Evolutionary conservation across 2,329 filamentous ascomycete species (phyloP).

Genomic region (Cladosporium oxysporum): DNA sequence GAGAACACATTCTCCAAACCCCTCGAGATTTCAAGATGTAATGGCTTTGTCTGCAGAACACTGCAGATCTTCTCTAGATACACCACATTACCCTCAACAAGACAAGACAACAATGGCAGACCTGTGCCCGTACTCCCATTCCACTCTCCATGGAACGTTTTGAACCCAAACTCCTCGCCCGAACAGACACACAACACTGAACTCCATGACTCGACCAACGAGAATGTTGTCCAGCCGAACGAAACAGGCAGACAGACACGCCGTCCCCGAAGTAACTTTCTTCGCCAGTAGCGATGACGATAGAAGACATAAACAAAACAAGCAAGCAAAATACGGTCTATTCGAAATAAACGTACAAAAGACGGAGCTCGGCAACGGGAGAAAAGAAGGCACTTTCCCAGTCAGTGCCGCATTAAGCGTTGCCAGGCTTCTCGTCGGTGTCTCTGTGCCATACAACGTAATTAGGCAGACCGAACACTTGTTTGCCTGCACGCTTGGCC

Average conservation of each 20-base stretch:
- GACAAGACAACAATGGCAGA: not conserved
- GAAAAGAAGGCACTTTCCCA: not conserved
- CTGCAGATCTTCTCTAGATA: not conserved
- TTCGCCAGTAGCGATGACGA: not conserved
- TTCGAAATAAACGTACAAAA: slow-evolving; percentile 13
- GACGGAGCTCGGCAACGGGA: not conserved
- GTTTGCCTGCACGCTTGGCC: slow-evolving; percentile 93
- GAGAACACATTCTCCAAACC: not conserved
- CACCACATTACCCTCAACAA: not conserved
- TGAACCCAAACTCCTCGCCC: not conserved
- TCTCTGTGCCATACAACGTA: slow-evolving; percentile 99
- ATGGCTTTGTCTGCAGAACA: not conserved
- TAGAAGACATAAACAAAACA: not conserved
- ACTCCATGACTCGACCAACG: not conserved
- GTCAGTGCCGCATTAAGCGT: slow-evolving; percentile 46
- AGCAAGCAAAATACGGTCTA: slow-evolving; percentile 8
- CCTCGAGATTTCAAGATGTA: not conserved
- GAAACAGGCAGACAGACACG: not conserved
- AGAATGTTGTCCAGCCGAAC: not conserved
- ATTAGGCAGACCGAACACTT: slow-evolving; percentile 89
- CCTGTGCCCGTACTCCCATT: not conserved
- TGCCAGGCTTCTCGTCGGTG: slow-evolving; percentile 90
- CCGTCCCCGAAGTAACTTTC: not conserved
- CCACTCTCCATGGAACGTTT: not conserved
- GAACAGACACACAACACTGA: not conserved